A percentile compares a stretch with the other conserved stretches of the same genome.
These are phyloP conservation scores for Cercospora citrullina DNA, from an alignment of 2,329 filamentous ascomycete species.

Conservation along the genomic window DNA sequence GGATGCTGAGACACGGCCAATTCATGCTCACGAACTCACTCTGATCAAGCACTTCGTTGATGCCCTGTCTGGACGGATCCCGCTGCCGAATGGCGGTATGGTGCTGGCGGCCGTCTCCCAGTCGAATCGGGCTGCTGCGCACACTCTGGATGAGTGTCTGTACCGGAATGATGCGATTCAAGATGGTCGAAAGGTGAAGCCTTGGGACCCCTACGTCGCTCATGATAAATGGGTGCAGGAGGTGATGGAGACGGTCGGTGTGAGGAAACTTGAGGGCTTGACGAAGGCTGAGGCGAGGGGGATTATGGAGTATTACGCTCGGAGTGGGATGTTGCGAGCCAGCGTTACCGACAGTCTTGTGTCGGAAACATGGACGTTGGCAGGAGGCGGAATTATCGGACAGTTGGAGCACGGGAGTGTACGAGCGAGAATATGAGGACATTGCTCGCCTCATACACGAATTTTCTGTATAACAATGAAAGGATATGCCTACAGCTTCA, in stretches of 20 bases:
- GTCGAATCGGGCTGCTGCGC: slow-evolving; percentile 56
- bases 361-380: slow-evolving; percentile 78
- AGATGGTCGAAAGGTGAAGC: slow-evolving; percentile 38
- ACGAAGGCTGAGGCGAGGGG: slow-evolving; percentile 72
- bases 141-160: slow-evolving; percentile 24
- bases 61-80: slow-evolving; percentile 61
- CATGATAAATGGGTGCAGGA: slow-evolving; percentile 56
- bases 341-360: slow-evolving; percentile 70
- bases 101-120: slow-evolving; percentile 72
- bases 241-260: slow-evolving; percentile 43
- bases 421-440: slow-evolving; percentile 7
- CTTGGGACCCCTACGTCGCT: slow-evolving; percentile 54
- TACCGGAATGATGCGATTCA: slow-evolving; percentile 22
- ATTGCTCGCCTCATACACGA: background rate
- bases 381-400: slow-evolving; percentile 77
- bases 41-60: slow-evolving; percentile 74
- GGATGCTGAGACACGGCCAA: slow-evolving; percentile 65
- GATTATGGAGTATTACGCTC: slow-evolving; percentile 91
- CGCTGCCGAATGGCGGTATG: slow-evolving; percentile 71
- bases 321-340: slow-evolving; percentile 74
- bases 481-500: background rate
- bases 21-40: slow-evolving; percentile 83
- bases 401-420: slow-evolving; percentile 74
- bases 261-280: slow-evolving; percentile 64
- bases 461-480: background rate